These are phyloP conservation scores for Myriangium duriaei DNA, from an alignment of 2,329 filamentous ascomycete species.

Conservation along the genomic window DNA sequence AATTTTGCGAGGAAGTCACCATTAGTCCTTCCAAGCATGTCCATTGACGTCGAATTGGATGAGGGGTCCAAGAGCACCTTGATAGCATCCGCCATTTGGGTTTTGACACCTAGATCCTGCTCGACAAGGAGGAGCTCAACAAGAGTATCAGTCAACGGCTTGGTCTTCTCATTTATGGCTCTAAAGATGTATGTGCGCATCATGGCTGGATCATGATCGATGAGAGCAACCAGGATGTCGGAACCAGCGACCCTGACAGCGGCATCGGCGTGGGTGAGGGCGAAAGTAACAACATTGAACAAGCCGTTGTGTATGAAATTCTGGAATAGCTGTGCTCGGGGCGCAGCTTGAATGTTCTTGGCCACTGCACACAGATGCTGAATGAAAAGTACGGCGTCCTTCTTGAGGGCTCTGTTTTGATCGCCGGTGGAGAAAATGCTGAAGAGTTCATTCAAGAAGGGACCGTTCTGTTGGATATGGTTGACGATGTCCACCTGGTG, in stretches of 20 bases:
- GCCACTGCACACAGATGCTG: conserved; percentile 91
- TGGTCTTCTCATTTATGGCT: conserved; percentile 75
- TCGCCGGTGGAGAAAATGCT: conserved; percentile 62
- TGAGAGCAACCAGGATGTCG: conserved; percentile 83
- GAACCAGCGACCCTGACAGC: conserved; percentile 82
- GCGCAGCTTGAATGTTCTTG: conserved; percentile 81
- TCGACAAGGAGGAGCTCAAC: conserved; percentile 87
- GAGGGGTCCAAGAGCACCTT: conserved; percentile 79
- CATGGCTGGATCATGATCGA: conserved; percentile 91
- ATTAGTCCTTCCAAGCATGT: conserved; percentile 47
- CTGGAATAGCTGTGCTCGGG: conserved; percentile 69
- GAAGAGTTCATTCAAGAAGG: conserved; percentile 77
- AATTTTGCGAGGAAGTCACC: conserved; percentile 56
- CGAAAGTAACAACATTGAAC: conserved; percentile 81
- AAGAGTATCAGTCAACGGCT: conserved; percentile 77
- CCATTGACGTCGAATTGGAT: conserved; percentile 46
- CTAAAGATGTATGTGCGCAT: conserved; percentile 88
- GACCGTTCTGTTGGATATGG: conserved; percentile 71
- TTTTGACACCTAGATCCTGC: conserved; percentile 86
- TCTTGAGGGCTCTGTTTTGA: conserved; percentile 59
- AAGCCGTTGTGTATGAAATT: conserved; percentile 84
- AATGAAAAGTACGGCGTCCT: conserved; percentile 90
- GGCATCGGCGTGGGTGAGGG: conserved; percentile 72
- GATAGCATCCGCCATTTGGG: conserved; percentile 87
- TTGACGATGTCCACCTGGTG: conserved; percentile 97